Conservation (phyloP, 768 basidiomycete species). For the Tulasnella sp. region DNA sequence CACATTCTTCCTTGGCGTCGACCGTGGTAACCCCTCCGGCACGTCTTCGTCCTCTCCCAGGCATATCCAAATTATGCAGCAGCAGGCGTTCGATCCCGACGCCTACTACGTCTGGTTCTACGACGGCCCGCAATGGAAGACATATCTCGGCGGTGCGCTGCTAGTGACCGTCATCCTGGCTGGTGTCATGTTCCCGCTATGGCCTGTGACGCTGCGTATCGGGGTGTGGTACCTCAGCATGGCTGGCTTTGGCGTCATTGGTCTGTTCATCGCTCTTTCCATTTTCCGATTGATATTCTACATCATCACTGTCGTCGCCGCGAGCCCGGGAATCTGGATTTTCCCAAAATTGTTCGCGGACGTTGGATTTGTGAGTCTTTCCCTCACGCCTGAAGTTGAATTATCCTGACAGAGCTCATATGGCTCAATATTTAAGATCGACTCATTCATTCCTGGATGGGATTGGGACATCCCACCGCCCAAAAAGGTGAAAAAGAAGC, state of each 20-base stretch:
- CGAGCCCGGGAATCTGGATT: conserved; percentile 93
- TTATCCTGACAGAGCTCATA: no score
- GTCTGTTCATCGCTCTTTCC: conserved; percentile 80
- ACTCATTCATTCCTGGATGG: conserved; percentile 94
- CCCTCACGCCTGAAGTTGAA: not conserved
- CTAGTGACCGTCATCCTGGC: conserved; percentile 93
- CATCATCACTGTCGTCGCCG: conserved; percentile 76
- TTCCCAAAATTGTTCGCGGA: conserved; percentile 97
- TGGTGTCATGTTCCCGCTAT: conserved; percentile 98
- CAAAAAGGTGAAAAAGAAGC: conserved; percentile 50
- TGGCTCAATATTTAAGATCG: conserved; percentile 51
- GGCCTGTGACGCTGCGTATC: conserved; percentile 85
- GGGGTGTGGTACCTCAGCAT: conserved; percentile 96
- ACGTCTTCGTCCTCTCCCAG: conserved; percentile 67
- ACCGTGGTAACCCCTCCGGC: conserved; percentile 58
- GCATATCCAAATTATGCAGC: conserved; percentile 57
- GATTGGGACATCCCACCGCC: conserved; percentile 85
- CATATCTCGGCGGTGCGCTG: conserved; percentile 75
- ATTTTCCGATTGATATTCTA: conserved; percentile 89
- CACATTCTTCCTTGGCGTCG: conserved; percentile 88
- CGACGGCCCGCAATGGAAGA: conserved; percentile 87
- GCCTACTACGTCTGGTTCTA: conserved; percentile 97
- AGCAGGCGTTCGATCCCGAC: conserved; percentile 61
- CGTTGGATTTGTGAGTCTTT: conserved; percentile 82
- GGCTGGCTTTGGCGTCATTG: conserved; percentile 76